Conservation (phyloP, 2,329 filamentous ascomycete genomes). For the Aureobasidium leucospermi region DNA sequence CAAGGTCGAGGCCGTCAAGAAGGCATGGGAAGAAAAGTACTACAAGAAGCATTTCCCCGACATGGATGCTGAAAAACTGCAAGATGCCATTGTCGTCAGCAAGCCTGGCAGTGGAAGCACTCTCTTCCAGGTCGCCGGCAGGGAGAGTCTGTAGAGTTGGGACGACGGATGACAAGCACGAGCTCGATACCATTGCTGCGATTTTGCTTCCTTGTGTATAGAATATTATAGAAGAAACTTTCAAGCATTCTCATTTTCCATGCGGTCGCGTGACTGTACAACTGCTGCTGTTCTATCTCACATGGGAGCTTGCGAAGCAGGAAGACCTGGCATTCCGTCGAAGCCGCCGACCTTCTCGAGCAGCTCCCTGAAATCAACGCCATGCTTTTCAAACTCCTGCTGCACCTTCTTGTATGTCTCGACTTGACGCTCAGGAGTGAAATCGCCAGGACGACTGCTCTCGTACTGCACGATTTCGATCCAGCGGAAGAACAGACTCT, state of each 20-base stretch:
- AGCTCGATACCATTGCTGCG: not conserved
- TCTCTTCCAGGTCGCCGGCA: conserved; percentile 26
- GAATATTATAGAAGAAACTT: not conserved
- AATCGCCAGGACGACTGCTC: conserved; percentile 63
- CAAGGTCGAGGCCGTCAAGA: conserved; percentile 69
- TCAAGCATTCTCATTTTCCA: not conserved
- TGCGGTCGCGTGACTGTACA: not conserved
- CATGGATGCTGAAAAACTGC: conserved; percentile 64
- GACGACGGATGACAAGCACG: not conserved
- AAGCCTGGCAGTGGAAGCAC: conserved; percentile 67
- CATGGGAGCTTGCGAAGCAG: not conserved
- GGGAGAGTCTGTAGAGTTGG: conserved; percentile 7
- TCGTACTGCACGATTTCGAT: conserved; percentile 89
- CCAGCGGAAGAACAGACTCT: conserved; percentile 85
- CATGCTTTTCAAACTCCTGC: conserved; percentile 64
- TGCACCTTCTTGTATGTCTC: conserved; percentile 67
- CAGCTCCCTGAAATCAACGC: conserved; percentile 75
- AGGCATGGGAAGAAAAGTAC: conserved; percentile 73
- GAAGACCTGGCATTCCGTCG: conserved; percentile 47
- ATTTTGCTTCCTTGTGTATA: conserved; percentile 8
- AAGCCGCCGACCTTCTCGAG: conserved; percentile 64
- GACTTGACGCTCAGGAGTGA: conserved; percentile 65
- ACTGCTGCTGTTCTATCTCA: not conserved
- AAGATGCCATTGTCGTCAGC: conserved; percentile 78
- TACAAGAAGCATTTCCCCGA: conserved; percentile 65